Percentiles rank a stretch among this genome's conserved stretches.
These are phyloP conservation scores for Leptographium radiaticola DNA, from an alignment of 2,329 filamentous ascomycete species.

Conservation along the genomic window DNA sequence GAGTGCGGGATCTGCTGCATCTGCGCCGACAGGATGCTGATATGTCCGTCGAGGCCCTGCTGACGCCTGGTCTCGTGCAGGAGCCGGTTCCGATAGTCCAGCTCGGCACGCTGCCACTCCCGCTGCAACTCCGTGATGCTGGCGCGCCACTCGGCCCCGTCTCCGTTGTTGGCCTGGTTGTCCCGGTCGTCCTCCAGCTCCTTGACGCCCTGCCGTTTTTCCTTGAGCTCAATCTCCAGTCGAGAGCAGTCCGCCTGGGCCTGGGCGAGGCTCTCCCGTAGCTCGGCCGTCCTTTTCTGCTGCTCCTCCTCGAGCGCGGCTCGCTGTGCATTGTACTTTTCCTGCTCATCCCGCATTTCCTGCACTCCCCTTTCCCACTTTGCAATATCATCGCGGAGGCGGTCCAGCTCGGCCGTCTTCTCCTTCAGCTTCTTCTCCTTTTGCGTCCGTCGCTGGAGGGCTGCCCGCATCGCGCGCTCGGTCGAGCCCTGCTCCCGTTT, in stretches of 20 bases:
- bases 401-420: constrained; percentile 54
- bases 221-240: constrained; percentile 60
- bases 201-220: constrained; percentile 59
- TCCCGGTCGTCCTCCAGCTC: constrained; percentile 59
- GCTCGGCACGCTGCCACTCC: constrained; percentile 41
- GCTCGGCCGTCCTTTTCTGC: constrained; percentile 35
- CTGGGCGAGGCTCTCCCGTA: constrained; percentile 41
- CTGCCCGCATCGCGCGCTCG: constrained; percentile 68
- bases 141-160: constrained; percentile 43
- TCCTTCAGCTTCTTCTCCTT: constrained; percentile 61
- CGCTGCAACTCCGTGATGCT: constrained; percentile 37
- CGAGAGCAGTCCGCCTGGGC: constrained; percentile 51
- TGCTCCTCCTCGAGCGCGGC: constrained; percentile 35
- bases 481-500: constrained; percentile 68
- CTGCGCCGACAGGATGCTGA: constrained; percentile 33
- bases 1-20: constrained; percentile 22
- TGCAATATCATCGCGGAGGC: constrained; percentile 54
- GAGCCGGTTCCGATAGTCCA: constrained; percentile 37
- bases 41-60: constrained; percentile 33
- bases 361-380: constrained; percentile 54
- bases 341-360: constrained; percentile 43
- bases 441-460: constrained; percentile 65
- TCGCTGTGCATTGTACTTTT: constrained; percentile 41
- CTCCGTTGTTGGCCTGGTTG: constrained; percentile 46
- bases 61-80: constrained; percentile 33